Percentiles rank a stretch among this genome's conserved stretches.
Evolutionary conservation across 2,329 filamentous ascomycete genomes (phyloP).

Genomic region (Atkinsonella texensis): DNA sequence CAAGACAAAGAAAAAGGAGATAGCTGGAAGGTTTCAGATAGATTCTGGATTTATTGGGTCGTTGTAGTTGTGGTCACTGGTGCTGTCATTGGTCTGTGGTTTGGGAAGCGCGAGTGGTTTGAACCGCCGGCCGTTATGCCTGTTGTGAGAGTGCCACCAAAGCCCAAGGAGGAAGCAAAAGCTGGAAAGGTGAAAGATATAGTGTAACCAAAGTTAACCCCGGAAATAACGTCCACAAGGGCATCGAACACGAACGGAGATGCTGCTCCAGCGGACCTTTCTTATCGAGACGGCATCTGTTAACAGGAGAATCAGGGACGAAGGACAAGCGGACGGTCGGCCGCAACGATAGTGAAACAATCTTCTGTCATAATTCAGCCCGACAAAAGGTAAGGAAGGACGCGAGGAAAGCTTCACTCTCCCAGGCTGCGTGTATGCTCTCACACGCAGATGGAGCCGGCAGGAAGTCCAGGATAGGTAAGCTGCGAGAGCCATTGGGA

Average conservation of each 20-base stretch:
- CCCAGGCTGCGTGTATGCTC: not conserved
- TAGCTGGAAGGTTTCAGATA: constrained; percentile 17
- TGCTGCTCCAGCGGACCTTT: not conserved
- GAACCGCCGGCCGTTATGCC: not conserved
- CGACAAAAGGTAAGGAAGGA: too few relatives aligned
- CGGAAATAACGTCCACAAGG: too few relatives aligned
- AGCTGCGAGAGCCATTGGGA: not conserved
- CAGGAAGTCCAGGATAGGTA: not conserved
- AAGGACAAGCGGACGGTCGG: not conserved
- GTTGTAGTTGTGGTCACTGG: constrained; percentile 19
- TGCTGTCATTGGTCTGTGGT: not conserved
- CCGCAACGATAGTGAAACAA: not conserved
- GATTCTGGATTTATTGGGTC: constrained; percentile 26
- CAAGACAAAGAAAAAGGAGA: constrained; percentile 9
- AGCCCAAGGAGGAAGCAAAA: not conserved
- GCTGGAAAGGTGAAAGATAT: not conserved
- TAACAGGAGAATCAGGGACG: not conserved
- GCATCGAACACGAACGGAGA: too few relatives aligned
- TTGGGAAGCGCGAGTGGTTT: not conserved
- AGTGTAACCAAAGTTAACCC: too few relatives aligned
- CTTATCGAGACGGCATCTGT: not conserved
- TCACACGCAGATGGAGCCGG: not conserved
- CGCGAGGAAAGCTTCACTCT: too few relatives aligned
- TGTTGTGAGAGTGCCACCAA: not conserved
- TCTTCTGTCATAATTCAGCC: too few relatives aligned